A percentile compares a stretch with the other conserved stretches of the same genome.
phyloP scores from a whole-genome alignment of 495 filamentous ascomycete genomes.

The Hypoxylon fuscum region DNA sequence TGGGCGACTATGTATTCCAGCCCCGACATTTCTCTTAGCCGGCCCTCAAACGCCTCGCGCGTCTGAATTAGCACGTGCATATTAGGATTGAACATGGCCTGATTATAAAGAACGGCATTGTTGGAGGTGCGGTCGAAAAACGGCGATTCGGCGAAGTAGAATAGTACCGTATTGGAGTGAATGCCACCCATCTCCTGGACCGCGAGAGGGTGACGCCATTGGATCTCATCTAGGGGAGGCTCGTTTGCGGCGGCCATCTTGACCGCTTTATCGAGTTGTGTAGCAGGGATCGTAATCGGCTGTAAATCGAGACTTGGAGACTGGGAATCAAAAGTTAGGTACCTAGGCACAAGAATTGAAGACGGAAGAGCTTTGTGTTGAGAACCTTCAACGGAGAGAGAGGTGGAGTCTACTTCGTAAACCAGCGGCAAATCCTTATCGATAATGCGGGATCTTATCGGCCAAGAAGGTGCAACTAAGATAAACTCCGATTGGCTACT shows the following conservation, averaged over 20 bases:
- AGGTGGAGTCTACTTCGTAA: too few relatives aligned
- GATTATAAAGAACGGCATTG: slow-evolving; percentile 78
- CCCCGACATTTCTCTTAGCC: slow-evolving; percentile 80
- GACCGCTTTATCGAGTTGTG: neutral
- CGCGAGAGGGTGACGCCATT: slow-evolving; percentile 71
- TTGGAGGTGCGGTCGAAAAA: slow-evolving; percentile 93
- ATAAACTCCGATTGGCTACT: too few relatives aligned
- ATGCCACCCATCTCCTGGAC: slow-evolving; percentile 67
- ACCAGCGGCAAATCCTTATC: too few relatives aligned
- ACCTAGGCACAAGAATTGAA: neutral
- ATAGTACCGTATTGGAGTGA: slow-evolving; percentile 75
- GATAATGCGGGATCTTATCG: neutral
- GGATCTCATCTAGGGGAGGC: slow-evolving; percentile 77
- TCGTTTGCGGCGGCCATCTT: slow-evolving; percentile 56
- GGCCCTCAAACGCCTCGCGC: slow-evolving; percentile 80
- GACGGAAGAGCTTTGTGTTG: neutral
- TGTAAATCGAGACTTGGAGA: neutral
- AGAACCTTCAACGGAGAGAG: slow-evolving; percentile 4
- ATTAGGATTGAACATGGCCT: slow-evolving; percentile 75
- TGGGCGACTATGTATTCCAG: slow-evolving; percentile 84
- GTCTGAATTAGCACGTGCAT: slow-evolving; percentile 67
- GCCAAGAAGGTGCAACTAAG: neutral
- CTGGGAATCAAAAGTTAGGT: neutral
- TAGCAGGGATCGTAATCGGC: neutral
- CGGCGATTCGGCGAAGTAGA: slow-evolving; percentile 88